phyloP scores from a whole-genome alignment of 1,284 basidiomycete species.

The Apiotrichum laibachii region DNA sequence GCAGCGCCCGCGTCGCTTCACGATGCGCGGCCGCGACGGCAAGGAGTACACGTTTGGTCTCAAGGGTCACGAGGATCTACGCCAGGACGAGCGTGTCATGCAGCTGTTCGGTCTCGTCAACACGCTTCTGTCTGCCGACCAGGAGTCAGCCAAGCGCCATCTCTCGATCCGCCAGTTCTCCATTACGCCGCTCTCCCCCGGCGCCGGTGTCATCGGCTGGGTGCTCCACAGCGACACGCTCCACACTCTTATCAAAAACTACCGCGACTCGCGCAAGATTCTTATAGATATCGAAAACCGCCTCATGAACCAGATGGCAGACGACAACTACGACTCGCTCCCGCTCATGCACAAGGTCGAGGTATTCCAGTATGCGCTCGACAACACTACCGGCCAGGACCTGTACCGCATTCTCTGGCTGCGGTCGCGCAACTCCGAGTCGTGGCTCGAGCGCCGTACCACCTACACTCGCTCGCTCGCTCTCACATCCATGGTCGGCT shows the following conservation, averaged over 20 bases:
- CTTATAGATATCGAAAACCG: slow-evolving; percentile 97
- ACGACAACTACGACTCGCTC: slow-evolving; percentile 88
- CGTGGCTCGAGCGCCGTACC: slow-evolving; percentile 96
- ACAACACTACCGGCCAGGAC: slow-evolving; percentile 98
- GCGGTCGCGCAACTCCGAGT: slow-evolving; percentile 90
- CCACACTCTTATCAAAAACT: slow-evolving; percentile 96
- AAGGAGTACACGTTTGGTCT: slow-evolving; percentile 89
- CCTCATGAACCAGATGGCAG: slow-evolving; percentile 99
- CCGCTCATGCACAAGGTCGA: slow-evolving; percentile 97
- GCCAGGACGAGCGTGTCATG: slow-evolving; percentile 99
- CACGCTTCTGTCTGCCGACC: slow-evolving; percentile 87
- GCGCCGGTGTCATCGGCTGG: slow-evolving; percentile 93
- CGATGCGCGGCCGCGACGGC: slow-evolving; percentile 86
- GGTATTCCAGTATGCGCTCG: slow-evolving; percentile 97
- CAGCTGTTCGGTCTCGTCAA: slow-evolving; percentile 98
- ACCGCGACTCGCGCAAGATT: slow-evolving; percentile 91
- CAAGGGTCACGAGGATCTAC: slow-evolving; percentile 98
- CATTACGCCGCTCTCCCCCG: slow-evolving; percentile 93
- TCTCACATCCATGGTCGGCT: slow-evolving; percentile 94
- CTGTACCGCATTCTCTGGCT: slow-evolving; percentile 98
- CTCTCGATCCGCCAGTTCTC: slow-evolving; percentile 91
- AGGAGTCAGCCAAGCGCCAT: slow-evolving; percentile 92
- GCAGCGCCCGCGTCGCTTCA: slow-evolving; percentile 88
- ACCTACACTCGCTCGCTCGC: slow-evolving; percentile 95
- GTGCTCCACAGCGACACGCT: slow-evolving; percentile 95